Evolutionary conservation across 75 land plant genomes (phyloP).

Genomic region (Cupressus sempervirens): DNA sequence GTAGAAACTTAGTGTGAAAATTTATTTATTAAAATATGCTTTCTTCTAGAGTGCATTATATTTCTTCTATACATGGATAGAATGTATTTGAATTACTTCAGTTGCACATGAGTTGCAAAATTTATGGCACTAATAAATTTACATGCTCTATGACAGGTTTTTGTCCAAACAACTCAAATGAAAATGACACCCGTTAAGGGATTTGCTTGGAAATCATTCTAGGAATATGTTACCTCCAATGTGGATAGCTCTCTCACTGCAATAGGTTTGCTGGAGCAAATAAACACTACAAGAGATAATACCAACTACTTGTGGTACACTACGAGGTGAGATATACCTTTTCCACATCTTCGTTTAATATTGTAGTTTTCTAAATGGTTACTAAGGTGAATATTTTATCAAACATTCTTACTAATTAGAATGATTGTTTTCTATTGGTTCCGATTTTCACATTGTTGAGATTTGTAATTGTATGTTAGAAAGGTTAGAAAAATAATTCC

Average conservation of each 20-base stretch:
- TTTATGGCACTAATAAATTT: not conserved
- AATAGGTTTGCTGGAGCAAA: conserved; percentile 68
- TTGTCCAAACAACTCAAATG: conserved; percentile 53
- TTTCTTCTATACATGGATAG: not conserved
- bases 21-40: no score
- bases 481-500: not conserved
- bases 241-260: conserved; percentile 39
- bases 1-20: conserved; percentile 38
- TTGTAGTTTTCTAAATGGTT: not conserved
- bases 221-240: conserved; percentile 49
- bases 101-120: not conserved
- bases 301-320: conserved; percentile 88
- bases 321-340: conserved; percentile 57
- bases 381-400: not conserved
- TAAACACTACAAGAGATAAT: conserved; percentile 67
- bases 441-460: not conserved
- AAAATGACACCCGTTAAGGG: conserved; percentile 43
- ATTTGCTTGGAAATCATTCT: conserved; percentile 55
- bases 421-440: not conserved
- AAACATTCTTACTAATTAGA: not conserved
- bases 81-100: not conserved
- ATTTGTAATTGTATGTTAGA: not conserved
- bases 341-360: not conserved
- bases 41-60: not conserved
- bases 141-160: conserved; percentile 34